These are phyloP conservation scores for Carex myosuroides DNA, from an alignment of 176 grass and related monocot species.

Conservation along the genomic window DNA sequence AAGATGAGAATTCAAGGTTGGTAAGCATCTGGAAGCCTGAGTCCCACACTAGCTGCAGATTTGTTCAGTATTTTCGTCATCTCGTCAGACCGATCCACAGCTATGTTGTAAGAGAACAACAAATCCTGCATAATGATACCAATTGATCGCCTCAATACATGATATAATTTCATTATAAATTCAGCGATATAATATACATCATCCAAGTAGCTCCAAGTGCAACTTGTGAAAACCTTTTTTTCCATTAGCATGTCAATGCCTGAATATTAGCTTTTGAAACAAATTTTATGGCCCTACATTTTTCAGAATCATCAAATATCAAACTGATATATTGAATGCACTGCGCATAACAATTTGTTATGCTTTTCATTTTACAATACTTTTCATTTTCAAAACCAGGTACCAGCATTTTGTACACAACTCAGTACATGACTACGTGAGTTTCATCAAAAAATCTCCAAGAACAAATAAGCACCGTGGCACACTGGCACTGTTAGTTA, in stretches of 20 bases:
- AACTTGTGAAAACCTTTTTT: neutral
- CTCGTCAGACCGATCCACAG: constrained; percentile 78
- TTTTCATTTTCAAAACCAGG: neutral
- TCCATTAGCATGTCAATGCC: neutral
- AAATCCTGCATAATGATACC: constrained; percentile 46
- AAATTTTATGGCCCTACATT: neutral
- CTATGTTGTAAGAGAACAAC: constrained; percentile 89
- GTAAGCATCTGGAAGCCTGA: constrained; percentile 76
- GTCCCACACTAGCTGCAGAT: constrained; percentile 94
- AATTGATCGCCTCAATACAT: neutral
- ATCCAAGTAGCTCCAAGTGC: neutral
- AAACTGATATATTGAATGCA: neutral
- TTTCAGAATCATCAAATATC: neutral
- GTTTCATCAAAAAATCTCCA: neutral
- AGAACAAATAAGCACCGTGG: neutral
- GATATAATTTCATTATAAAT: neutral
- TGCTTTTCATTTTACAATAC: neutral
- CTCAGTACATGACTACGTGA: neutral
- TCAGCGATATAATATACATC: neutral
- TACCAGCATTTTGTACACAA: neutral
- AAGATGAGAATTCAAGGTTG: constrained; percentile 29
- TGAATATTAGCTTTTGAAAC: neutral
- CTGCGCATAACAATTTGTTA: neutral
- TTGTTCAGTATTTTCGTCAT: constrained; percentile 88
- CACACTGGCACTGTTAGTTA: neutral